A percentile compares a stretch with the other conserved stretches of the same genome.
These are phyloP conservation scores for Pseudocercospora pini-densiflorae DNA, from an alignment of 2,329 filamentous ascomycete genomes.

Conservation along the genomic window DNA sequence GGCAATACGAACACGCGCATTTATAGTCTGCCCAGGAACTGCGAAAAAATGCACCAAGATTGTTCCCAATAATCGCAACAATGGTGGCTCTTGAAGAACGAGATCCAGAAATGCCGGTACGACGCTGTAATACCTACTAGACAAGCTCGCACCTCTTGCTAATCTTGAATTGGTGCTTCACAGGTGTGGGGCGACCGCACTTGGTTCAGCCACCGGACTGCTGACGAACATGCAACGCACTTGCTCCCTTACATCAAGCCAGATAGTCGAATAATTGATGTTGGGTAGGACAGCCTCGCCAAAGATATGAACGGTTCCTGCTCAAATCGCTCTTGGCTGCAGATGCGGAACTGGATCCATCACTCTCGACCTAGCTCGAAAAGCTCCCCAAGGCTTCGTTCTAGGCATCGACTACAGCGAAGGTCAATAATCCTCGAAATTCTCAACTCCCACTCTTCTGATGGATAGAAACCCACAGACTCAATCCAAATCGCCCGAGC, in stretches of 20 bases:
- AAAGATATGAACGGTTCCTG: not conserved
- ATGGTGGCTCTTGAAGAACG: slow-evolving; percentile 4
- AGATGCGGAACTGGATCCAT: slow-evolving; percentile 50
- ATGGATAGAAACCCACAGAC: not conserved
- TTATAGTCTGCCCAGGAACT: not conserved
- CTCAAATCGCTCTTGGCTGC: not conserved
- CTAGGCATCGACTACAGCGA: slow-evolving; percentile 46
- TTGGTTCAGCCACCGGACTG: slow-evolving; percentile 49
- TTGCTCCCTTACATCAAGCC: slow-evolving; percentile 27
- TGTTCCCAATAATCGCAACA: not conserved
- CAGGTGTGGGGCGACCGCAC: not conserved
- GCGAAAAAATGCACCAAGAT: not conserved
- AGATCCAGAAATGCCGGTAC: not conserved
- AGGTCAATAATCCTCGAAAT: not conserved
- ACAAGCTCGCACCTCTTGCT: not conserved
- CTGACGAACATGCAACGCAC: slow-evolving; percentile 17
- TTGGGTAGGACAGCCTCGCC: slow-evolving; percentile 35
- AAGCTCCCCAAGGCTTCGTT: slow-evolving; percentile 33
- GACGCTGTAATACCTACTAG: not conserved
- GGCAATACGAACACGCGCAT: not conserved
- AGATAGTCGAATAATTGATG: slow-evolving; percentile 46
- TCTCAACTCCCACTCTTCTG: not conserved
- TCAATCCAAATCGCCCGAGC: slow-evolving; percentile 14
- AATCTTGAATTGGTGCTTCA: not conserved
- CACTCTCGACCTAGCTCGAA: slow-evolving; percentile 44